These are phyloP conservation scores for Colletotrichum agaves DNA, from an alignment of 2,329 filamentous ascomycete genomes.

Conservation along the genomic window DNA sequence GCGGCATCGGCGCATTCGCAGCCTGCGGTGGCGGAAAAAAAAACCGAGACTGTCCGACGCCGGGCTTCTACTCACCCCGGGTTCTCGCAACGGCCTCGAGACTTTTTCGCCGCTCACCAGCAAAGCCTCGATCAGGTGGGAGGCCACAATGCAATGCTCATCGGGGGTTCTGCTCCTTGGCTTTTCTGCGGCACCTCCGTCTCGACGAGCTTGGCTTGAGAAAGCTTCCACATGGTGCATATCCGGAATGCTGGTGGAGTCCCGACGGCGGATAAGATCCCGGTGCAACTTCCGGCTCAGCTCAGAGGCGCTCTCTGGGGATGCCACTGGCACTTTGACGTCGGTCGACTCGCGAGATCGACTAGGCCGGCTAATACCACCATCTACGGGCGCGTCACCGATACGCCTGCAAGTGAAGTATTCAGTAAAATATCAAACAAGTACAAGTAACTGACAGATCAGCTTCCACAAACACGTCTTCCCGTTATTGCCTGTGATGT, in stretches of 20 bases:
- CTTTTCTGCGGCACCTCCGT: conserved; percentile 48
- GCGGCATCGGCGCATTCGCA: too few relatives aligned
- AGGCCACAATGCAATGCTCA: conserved; percentile 44
- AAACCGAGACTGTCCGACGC: neutral
- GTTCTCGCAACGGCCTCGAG: neutral
- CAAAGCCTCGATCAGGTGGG: conserved; percentile 45
- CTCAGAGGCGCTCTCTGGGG: conserved; percentile 17
- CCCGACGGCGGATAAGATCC: conserved; percentile 47
- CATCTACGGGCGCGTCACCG: neutral
- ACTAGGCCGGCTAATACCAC: neutral
- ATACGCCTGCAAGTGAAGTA: neutral
- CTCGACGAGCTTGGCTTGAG: conserved; percentile 50
- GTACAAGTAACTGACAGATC: neutral
- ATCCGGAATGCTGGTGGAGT: conserved; percentile 51
- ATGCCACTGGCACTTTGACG: rapidly evolving
- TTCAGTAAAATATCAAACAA: too few relatives aligned
- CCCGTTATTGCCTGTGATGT: neutral
- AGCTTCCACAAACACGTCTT: conserved; percentile 7
- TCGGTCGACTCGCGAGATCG: neutral
- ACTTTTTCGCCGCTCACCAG: neutral
- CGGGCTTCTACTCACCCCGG: neutral
- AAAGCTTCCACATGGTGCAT: conserved; percentile 47
- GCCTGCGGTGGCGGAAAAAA: neutral
- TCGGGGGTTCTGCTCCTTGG: conserved; percentile 50
- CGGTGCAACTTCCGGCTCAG: conserved; percentile 44